phyloP scores from a whole-genome alignment of 768 basidiomycete species.

The Termitomyces bulborhizus region DNA sequence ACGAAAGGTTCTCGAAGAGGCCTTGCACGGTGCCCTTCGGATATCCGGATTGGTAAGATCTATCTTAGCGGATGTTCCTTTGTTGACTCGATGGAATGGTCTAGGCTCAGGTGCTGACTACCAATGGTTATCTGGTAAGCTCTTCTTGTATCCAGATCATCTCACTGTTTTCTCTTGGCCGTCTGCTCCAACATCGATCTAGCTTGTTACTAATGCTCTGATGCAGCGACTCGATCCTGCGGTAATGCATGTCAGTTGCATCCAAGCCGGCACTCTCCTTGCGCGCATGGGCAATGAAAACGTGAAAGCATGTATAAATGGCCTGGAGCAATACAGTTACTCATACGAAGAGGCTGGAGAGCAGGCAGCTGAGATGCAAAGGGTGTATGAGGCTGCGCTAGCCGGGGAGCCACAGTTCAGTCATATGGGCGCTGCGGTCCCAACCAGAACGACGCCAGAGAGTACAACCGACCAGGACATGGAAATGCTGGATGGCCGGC shows the following conservation, averaged over 20 bases:
- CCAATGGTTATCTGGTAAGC: constrained; percentile 79
- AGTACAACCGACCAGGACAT: constrained; percentile 14
- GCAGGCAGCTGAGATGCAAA: constrained; percentile 65
- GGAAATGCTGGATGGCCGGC: constrained; percentile 7
- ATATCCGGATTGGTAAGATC: constrained; percentile 78
- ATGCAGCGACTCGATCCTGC: constrained; percentile 74
- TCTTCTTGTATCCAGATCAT: background rate
- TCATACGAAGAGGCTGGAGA: constrained; percentile 85
- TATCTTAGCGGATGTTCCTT: constrained; percentile 1
- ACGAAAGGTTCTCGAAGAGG: constrained; percentile 73
- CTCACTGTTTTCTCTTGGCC: constrained; percentile 15
- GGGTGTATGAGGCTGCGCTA: constrained; percentile 36
- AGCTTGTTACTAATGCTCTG: constrained; percentile 1
- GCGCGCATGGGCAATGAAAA: constrained; percentile 81
- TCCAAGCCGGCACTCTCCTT: constrained; percentile 76
- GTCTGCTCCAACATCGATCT: constrained; percentile 1
- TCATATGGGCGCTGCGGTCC: constrained; percentile 39
- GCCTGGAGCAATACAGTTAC: constrained; percentile 82
- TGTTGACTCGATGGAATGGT: constrained; percentile 1
- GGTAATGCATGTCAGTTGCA: constrained; percentile 83
- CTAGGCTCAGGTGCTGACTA: constrained; percentile 75
- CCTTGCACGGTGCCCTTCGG: constrained; percentile 77
- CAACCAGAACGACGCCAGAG: constrained; percentile 24
- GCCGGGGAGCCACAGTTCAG: constrained; percentile 38
- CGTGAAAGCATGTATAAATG: constrained; percentile 76